Base-by-base conservation (phyloP, 768 basidiomycete genomes). In the Lactifluus pinguis region DNA sequence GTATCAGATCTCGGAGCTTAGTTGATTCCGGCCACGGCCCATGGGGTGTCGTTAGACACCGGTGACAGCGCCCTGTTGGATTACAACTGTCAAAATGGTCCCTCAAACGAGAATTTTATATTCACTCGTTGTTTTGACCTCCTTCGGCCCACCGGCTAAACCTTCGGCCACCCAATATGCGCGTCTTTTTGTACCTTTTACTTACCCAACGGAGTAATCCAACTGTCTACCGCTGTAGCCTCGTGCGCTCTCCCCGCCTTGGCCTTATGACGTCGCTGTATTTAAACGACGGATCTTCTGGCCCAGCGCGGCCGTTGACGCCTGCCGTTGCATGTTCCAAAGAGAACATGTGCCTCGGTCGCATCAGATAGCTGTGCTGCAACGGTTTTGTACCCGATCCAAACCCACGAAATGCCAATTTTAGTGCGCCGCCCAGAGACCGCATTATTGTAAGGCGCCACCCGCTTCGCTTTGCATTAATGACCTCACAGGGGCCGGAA, bases 231-330 rank as follows among this genome's bases (percentile, higher is more conserved):
- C 32, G 36, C n/a, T 30, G 11, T 15, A 25, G 54, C 32, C 30
- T 30, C 48, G 41, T 42, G 41, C 21, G n/a, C n/a, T 21, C 29
- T 14, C 47, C 47, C 21, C n/a, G 42, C 32, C 56, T 51, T 25
- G 19, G 32, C n/a, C 6, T 10, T 25, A 62, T 62, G 61, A 62
- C 61, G 61, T 62, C 47, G 55, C 53, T 41, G 29, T 25, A 36
- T 42, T 5, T 29, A 17, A 38, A 48, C 50, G 34, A 9, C 25
- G 21, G 52, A 54, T 32, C 44, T 53, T 21, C 36, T 52, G 45
- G 19, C 3, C 49, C 36, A 49, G 54, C 19, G 25, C 17, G 19
- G 15, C 36, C 14, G 36, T 10, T 49, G 47, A 57, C 38, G n/a
- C 17, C 38, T 57, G 56, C 38, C 56, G 49, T 57, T 29, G 41